phyloP scores from a whole-genome alignment of 148 eudicot species.

The Diospyros lotus region DNA sequence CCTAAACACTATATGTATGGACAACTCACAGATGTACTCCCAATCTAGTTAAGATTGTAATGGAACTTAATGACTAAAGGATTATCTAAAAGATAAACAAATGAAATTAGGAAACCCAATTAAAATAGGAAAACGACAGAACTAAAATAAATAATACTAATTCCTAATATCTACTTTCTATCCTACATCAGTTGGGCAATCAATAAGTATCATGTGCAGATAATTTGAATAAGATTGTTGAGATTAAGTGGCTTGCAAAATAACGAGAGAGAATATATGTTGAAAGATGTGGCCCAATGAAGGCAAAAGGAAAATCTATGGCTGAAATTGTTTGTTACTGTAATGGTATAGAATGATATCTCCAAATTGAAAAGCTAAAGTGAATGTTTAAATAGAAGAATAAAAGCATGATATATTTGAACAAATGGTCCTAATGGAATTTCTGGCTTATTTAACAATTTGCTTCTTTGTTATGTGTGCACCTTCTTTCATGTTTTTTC shows the following conservation, averaged over 20 bases:
- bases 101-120: no score
- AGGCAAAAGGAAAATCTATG: not conserved
- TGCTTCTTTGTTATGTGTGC: not conserved
- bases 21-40: no score
- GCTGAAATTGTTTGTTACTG: not conserved
- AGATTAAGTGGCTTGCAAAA: not conserved
- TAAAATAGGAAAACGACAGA: no score
- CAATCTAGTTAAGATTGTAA: no score
- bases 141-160: no score
- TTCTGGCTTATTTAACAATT: not conserved
- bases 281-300: not conserved
- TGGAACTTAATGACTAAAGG: no score
- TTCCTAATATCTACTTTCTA: not conserved
- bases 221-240: not conserved
- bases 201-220: not conserved
- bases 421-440: not conserved
- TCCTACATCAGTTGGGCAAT: not conserved
- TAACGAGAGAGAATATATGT: not conserved
- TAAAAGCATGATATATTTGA: not conserved
- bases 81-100: no score
- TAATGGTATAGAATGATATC: not conserved
- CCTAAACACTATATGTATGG: no score
- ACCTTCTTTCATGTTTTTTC: slow-evolving; percentile 3
- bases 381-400: not conserved
- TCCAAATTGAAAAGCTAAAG: not conserved